A percentile compares a stretch with the other conserved stretches of the same genome.
phyloP scores from a whole-genome alignment of 192 early-diverging fungal genomes.

The Cladochytrium replicatum region DNA sequence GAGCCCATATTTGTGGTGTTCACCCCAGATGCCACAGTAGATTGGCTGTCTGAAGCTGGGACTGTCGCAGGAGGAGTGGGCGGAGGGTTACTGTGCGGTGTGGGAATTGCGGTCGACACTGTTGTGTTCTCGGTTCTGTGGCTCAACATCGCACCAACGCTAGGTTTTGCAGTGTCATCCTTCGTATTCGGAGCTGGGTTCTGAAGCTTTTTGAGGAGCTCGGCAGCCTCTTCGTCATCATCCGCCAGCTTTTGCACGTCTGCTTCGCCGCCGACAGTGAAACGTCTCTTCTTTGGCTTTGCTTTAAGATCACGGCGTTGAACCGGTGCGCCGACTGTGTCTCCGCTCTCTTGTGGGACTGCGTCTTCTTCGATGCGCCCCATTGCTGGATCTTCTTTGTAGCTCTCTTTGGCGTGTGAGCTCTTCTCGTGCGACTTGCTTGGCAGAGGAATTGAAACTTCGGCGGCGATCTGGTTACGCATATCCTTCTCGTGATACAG shows the following conservation, averaged over 20 bases:
- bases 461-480: slow-evolving; percentile 7
- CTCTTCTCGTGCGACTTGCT: background rate
- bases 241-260: slow-evolving; percentile 36
- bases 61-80: slow-evolving; percentile 1
- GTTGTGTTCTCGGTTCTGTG: slow-evolving; percentile 3
- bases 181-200: background rate
- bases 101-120: background rate
- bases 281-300: slow-evolving; percentile 21
- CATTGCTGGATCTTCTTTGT: slow-evolving; percentile 18
- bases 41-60: background rate
- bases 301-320: slow-evolving; percentile 8
- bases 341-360: slow-evolving; percentile 7
- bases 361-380: slow-evolving; percentile 30
- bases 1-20: background rate
- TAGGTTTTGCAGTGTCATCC: slow-evolving; percentile 10
- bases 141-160: background rate
- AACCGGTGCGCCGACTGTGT: slow-evolving; percentile 3
- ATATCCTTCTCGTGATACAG: slow-evolving; percentile 50
- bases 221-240: slow-evolving; percentile 27
- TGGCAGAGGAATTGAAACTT: slow-evolving; percentile 9
- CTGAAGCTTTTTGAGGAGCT: slow-evolving; percentile 24
- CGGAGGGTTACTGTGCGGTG: background rate
- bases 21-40: background rate
- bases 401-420: slow-evolving; percentile 7
- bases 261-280: slow-evolving; percentile 39